Evolutionary conservation across 2,329 filamentous ascomycete genomes (phyloP), one percentile per base, ranked within the genome.

Genomic region (Aspergillus sp.): DNA sequence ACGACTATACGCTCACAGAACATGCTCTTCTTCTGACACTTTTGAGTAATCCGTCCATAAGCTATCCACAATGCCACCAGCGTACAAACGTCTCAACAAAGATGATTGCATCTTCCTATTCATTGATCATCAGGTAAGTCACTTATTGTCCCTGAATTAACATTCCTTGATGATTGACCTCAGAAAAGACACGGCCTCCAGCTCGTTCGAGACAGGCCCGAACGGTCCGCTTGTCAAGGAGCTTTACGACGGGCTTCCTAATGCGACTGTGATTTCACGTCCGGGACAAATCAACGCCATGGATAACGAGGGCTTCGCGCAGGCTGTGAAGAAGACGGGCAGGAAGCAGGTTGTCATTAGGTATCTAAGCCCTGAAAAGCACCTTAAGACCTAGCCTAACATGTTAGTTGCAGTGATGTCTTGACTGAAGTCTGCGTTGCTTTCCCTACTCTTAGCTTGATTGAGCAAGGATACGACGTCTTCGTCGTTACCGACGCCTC

Each of bases 201-300:
- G 82, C 4, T 88, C 84, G 5, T 82, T 84, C 3, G 77, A 88
- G 57, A 70, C 48, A 66, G 85, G 85, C 3, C 85, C 85, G 43
- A 90, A 89, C 62, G 85, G 86, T 1, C 81, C 78, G 1, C 70
- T 89, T 1, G 82, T 84, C 7, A 80, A 83, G 57, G 85, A 88
- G 59, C 85, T 90, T 52, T 63, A 79, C 4, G 74, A 82, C 10
- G 77, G 83, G 78, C 83, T 86, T 60, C 85, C 85, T 22, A 68
- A 79, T 41, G 80, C 82, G 0, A 79, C 85, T 0, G 70, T 88
- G 9, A 79, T 90, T 60, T 73, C 77, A 56, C 81, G 86, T 32
- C 76, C 84, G 51, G 85, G 86, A 35, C 83, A 90, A 61, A 84
- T 90, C 59, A 79, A 88, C 60, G 85, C 86, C 2, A 88, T 84